A percentile compares a stretch with the other conserved stretches of the same genome.
Evolutionary conservation across 2,329 filamentous ascomycete species (phyloP).

Genomic region (Colletotrichum euphorbiae): DNA sequence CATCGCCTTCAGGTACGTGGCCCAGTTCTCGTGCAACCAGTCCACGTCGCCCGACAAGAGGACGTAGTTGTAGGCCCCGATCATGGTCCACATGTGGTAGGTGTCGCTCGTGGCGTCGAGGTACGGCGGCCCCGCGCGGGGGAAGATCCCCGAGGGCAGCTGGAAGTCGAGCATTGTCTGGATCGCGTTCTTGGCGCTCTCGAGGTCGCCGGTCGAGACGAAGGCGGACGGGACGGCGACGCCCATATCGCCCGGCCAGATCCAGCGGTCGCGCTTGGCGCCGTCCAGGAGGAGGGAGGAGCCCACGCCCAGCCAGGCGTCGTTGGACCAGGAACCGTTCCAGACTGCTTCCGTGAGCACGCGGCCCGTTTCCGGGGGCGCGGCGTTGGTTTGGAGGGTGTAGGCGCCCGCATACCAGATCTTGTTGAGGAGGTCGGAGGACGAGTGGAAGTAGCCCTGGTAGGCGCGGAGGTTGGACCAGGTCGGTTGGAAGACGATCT

Average conservation of each 20-base stretch:
- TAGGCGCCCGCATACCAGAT: conserved; percentile 65
- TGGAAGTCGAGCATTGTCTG: conserved; percentile 60
- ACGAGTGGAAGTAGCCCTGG: conserved; percentile 65
- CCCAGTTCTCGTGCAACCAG: conserved; percentile 45
- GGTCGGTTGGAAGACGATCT: conserved; percentile 54
- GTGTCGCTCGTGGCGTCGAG: conserved; percentile 49
- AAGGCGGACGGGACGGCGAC: conserved; percentile 66
- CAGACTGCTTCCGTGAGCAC: conserved; percentile 39
- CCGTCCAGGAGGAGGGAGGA: conserved; percentile 59
- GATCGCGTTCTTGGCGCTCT: conserved; percentile 61
- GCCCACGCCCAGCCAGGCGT: conserved; percentile 49
- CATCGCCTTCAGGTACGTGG: conserved; percentile 47
- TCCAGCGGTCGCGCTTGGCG: conserved; percentile 68
- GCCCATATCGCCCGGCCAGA: conserved; percentile 72
- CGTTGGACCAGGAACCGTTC: conserved; percentile 46
- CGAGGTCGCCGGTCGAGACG: conserved; percentile 65
- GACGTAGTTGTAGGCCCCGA: conserved; percentile 67
- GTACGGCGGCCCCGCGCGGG: conserved; percentile 61
- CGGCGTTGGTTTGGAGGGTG: conserved; percentile 53
- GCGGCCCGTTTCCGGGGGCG: conserved; percentile 40
- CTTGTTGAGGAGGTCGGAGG: conserved; percentile 62
- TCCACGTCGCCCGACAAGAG: conserved; percentile 53
- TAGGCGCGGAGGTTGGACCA: conserved; percentile 63
- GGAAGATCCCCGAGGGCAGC: conserved; percentile 57
- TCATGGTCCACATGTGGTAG: conserved; percentile 57